Conservation (phyloP, 202 grass and related monocot genomes). For the Panicum hallii region DNA sequence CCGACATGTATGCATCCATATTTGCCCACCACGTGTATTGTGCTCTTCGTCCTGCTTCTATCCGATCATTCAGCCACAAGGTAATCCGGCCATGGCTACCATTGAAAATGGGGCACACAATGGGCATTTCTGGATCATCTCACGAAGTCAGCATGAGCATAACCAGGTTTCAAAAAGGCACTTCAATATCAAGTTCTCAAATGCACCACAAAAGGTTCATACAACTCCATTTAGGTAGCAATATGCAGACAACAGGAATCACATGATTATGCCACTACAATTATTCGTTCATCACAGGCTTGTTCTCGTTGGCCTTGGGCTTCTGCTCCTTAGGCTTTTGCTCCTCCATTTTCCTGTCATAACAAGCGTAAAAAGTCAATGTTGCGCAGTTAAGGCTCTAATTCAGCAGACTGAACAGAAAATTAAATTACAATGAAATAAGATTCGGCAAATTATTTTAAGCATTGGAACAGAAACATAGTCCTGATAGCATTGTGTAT, state of each 20-base stretch:
- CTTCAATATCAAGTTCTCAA: not conserved
- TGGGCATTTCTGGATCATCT: not conserved
- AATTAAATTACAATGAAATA: not conserved
- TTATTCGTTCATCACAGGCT: slow-evolving; percentile 66
- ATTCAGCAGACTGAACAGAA: not conserved
- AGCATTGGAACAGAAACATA: not conserved
- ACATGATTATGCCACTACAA: not conserved
- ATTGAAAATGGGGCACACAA: not conserved
- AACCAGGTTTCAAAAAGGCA: not conserved
- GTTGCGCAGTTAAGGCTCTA: not conserved
- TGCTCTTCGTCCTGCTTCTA: too few relatives aligned
- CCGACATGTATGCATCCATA: too few relatives aligned
- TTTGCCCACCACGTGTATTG: too few relatives aligned
- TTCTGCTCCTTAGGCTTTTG: slow-evolving; percentile 65
- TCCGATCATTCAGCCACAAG: too few relatives aligned
- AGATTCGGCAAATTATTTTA: not conserved
- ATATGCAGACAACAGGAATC: not conserved
- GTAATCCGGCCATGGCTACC: too few relatives aligned
- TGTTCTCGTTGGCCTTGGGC: slow-evolving; percentile 66
- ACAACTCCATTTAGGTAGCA: not conserved
- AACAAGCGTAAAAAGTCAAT: not conserved
- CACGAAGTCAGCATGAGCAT: not conserved
- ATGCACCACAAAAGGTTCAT: not conserved
- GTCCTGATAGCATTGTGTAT: too few relatives aligned
- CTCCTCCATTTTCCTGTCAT: slow-evolving; percentile 60